A percentile compares a stretch with the other conserved stretches of the same genome.
Evolutionary conservation across 2,329 filamentous ascomycete species (phyloP).

Genomic region (Stagonosporopsis rhizophila): DNA sequence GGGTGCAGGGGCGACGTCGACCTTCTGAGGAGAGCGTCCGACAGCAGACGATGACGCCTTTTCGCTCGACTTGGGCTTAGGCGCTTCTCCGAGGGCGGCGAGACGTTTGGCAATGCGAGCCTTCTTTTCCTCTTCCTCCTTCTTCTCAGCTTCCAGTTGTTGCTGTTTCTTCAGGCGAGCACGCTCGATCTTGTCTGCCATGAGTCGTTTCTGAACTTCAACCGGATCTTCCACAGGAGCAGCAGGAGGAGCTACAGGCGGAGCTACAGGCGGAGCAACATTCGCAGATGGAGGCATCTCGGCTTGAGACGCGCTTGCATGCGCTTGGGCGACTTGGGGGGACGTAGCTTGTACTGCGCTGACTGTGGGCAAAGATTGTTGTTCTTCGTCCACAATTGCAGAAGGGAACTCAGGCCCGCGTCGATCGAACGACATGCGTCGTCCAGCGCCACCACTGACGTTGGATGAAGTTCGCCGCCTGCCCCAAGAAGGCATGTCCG

Average conservation of each 20-base stretch:
- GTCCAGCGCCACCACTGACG: constrained; percentile 82
- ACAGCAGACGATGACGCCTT: constrained; percentile 43
- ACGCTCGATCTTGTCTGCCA: constrained; percentile 73
- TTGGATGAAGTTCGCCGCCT: constrained; percentile 88
- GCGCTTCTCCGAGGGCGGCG: constrained; percentile 69
- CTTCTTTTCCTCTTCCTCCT: constrained; percentile 74
- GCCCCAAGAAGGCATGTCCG: constrained; percentile 68
- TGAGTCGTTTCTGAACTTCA: constrained; percentile 71
- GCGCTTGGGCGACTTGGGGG: constrained; percentile 41
- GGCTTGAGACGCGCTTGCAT: constrained; percentile 47
- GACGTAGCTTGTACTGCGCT: constrained; percentile 41
- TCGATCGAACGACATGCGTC: constrained; percentile 66
- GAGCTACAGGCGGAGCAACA: constrained; percentile 36
- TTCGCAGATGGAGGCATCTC: constrained; percentile 37
- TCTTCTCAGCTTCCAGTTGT: constrained; percentile 64
- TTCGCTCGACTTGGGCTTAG: constrained; percentile 48
- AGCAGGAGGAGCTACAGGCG: constrained; percentile 32
- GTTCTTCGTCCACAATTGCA: constrained; percentile 37
- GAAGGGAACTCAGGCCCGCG: constrained; percentile 50
- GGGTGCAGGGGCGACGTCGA: constrained; percentile 47
- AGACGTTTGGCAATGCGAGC: constrained; percentile 77
- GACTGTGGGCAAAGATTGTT: constrained; percentile 41
- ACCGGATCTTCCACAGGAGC: constrained; percentile 65
- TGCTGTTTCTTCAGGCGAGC: constrained; percentile 71
- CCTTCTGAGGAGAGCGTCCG: constrained; percentile 54